phyloP scores from a whole-genome alignment of 306 rosid species.

The Citrullus mucosospermus region DNA sequence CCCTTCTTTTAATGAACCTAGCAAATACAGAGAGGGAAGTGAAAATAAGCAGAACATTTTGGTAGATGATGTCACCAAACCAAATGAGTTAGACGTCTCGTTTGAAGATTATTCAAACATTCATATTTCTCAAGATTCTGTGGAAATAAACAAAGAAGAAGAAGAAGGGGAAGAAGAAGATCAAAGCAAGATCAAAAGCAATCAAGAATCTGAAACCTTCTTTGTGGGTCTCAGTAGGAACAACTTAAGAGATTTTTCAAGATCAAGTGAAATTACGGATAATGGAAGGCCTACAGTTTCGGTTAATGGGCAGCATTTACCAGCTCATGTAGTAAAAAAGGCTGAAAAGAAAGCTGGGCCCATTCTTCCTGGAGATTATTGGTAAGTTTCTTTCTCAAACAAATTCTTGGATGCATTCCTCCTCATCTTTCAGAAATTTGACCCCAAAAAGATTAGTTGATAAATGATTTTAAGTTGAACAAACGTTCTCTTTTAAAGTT shows the following conservation, averaged over 20 bases:
- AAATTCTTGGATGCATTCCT: neutral
- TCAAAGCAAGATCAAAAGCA: slow-evolving; percentile 9
- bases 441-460: neutral
- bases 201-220: slow-evolving; percentile 16
- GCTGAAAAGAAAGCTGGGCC: slow-evolving; percentile 43
- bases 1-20: slow-evolving; percentile 8
- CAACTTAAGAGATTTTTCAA: slow-evolving; percentile 25
- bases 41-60: slow-evolving; percentile 4
- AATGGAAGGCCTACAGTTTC: slow-evolving; percentile 20
- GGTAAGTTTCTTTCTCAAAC: slow-evolving; percentile 15
- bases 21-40: slow-evolving; percentile 8
- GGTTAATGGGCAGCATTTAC: slow-evolving; percentile 29
- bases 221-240: slow-evolving; percentile 14
- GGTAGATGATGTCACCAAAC: slow-evolving; percentile 12
- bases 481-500: neutral
- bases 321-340: slow-evolving; percentile 14
- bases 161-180: slow-evolving; percentile 16
- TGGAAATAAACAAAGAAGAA: slow-evolving; percentile 14
- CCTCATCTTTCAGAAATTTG: neutral
- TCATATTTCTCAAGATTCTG: slow-evolving; percentile 22
- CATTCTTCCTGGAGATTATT: slow-evolving; percentile 39
- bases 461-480: neutral
- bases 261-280: slow-evolving; percentile 14
- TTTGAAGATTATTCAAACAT: slow-evolving; percentile 22
- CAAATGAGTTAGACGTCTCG: slow-evolving; percentile 20